Evolutionary conservation across 495 filamentous ascomycete species (phyloP).

Genomic region (Tetracladium marchalianum): DNA sequence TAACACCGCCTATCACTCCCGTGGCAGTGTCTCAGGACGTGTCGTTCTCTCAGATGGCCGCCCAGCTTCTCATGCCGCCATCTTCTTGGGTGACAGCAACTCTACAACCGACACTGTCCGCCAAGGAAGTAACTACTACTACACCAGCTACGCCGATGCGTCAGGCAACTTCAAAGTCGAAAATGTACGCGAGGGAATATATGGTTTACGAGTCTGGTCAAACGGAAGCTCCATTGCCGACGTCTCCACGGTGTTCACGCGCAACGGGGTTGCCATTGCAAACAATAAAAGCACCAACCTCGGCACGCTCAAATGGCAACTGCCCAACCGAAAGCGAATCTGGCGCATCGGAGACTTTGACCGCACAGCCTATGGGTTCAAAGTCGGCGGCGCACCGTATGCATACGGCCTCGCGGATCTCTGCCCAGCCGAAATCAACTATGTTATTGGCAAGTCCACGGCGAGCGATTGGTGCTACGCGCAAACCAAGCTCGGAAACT

Average conservation of each 20-base stretch:
- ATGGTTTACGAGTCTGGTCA: slow-evolving; percentile 31
- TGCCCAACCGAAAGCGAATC: slow-evolving; percentile 18
- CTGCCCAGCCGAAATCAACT: slow-evolving; percentile 26
- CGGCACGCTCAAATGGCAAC: slow-evolving; percentile 21
- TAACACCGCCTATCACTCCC: slow-evolving; percentile 26
- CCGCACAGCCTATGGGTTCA: slow-evolving; percentile 26
- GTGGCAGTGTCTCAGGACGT: slow-evolving; percentile 25
- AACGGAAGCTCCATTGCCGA: slow-evolving; percentile 26
- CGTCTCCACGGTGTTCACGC: slow-evolving; percentile 24
- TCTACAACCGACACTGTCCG: slow-evolving; percentile 23
- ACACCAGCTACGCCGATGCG: slow-evolving; percentile 26
- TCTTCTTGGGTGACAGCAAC: slow-evolving; percentile 31
- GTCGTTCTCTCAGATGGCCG: slow-evolving; percentile 28
- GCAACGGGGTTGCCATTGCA: slow-evolving; percentile 22
- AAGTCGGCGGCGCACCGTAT: slow-evolving; percentile 25
- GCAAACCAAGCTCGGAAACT: slow-evolving; percentile 26
- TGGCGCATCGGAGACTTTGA: slow-evolving; percentile 34
- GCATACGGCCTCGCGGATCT: slow-evolving; percentile 24
- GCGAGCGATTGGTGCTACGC: slow-evolving; percentile 29
- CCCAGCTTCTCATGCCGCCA: slow-evolving; percentile 25
- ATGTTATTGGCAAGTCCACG: slow-evolving; percentile 21
- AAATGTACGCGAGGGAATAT: slow-evolving; percentile 24
- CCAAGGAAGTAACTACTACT: slow-evolving; percentile 29
- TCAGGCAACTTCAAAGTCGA: slow-evolving; percentile 25
- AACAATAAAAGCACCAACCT: slow-evolving; percentile 19